Percentiles rank a stretch among this genome's conserved stretches.
These are phyloP conservation scores for Wickerhamiella shivajii DNA, from an alignment of 805 yeast genomes.

Conservation along the genomic window DNA sequence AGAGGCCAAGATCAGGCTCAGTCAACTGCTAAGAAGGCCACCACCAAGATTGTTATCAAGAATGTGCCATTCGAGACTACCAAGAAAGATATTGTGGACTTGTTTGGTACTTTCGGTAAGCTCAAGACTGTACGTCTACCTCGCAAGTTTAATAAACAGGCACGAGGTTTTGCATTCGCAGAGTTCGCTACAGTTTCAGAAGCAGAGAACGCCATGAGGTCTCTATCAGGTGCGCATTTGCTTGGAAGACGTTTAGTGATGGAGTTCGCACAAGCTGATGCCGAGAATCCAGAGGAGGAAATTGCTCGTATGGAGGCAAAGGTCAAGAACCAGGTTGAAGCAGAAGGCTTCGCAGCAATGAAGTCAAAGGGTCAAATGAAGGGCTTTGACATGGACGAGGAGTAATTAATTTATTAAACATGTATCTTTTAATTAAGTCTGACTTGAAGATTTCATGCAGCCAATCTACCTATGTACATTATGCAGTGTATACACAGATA, in stretches of 20 bases:
- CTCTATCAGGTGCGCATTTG: conserved; percentile 89
- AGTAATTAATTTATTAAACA: conserved; percentile 23
- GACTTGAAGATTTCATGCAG: not conserved
- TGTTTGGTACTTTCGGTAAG: conserved; percentile 90
- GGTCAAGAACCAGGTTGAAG: conserved; percentile 65
- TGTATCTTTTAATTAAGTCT: not conserved
- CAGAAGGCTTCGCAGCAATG: conserved; percentile 53
- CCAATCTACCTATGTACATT: not conserved
- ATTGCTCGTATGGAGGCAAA: conserved; percentile 80
- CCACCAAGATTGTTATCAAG: conserved; percentile 71
- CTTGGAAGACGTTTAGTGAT: conserved; percentile 87
- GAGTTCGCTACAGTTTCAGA: conserved; percentile 79
- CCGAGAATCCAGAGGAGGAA: conserved; percentile 76
- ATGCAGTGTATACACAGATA: not conserved
- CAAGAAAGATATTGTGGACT: conserved; percentile 79
- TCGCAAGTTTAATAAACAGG: conserved; percentile 83
- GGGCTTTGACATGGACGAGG: conserved; percentile 43
- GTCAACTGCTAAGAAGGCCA: conserved; percentile 19
- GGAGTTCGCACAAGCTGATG: conserved; percentile 78
- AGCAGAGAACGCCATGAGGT: conserved; percentile 88
- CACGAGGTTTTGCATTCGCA: conserved; percentile 96
- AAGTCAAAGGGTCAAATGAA: conserved; percentile 59
- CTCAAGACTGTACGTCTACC: conserved; percentile 92
- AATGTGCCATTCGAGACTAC: conserved; percentile 94
- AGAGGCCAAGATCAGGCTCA: conserved; percentile 33